Evolutionary conservation across 176 grass and related monocot genomes (phyloP).

Genomic region (Rhipidocladum racemiflorum): DNA sequence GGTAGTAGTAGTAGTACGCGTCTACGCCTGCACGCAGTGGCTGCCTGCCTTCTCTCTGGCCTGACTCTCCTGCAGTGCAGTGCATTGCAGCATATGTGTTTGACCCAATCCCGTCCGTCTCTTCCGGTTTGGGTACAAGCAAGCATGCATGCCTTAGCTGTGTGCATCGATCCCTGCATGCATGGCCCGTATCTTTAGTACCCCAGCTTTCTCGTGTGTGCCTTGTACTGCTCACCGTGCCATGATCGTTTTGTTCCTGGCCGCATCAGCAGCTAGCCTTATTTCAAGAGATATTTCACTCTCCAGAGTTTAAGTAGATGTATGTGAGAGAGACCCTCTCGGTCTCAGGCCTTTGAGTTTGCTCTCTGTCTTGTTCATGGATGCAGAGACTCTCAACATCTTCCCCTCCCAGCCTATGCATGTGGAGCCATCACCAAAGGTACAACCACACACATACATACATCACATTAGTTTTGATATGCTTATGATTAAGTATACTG

Average conservation of each 20-base stretch:
- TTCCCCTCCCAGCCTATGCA: slow-evolving; percentile 99
- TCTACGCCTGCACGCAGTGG: not conserved
- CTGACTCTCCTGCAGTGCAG: not conserved
- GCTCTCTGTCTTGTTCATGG: slow-evolving; percentile 50
- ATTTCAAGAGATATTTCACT: not conserved
- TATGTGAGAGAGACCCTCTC: not conserved
- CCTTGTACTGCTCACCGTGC: not conserved
- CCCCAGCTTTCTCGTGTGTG: slow-evolving; percentile 50
- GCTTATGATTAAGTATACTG: not conserved
- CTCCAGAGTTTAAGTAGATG: slow-evolving; percentile 18
- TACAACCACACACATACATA: not conserved
- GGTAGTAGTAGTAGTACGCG: slow-evolving; percentile 6
- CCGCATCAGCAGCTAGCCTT: slow-evolving; percentile 14
- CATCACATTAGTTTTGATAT: slow-evolving; percentile 13
- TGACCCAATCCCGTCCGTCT: slow-evolving; percentile 47
- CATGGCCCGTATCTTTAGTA: slow-evolving; percentile 28
- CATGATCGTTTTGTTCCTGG: slow-evolving; percentile 47
- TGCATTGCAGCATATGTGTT: slow-evolving; percentile 1
- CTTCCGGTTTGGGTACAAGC: slow-evolving; percentile 33
- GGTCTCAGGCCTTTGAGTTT: slow-evolving; percentile 8
- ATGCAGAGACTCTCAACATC: slow-evolving; percentile 99
- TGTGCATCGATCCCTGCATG: not conserved
- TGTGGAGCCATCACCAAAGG: slow-evolving; percentile 64
- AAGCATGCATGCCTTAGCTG: slow-evolving; percentile 31
- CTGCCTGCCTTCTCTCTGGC: slow-evolving; percentile 2